These are phyloP conservation scores for Striga asiatica DNA, from an alignment of 257 asterid genomes.

Conservation along the genomic window DNA sequence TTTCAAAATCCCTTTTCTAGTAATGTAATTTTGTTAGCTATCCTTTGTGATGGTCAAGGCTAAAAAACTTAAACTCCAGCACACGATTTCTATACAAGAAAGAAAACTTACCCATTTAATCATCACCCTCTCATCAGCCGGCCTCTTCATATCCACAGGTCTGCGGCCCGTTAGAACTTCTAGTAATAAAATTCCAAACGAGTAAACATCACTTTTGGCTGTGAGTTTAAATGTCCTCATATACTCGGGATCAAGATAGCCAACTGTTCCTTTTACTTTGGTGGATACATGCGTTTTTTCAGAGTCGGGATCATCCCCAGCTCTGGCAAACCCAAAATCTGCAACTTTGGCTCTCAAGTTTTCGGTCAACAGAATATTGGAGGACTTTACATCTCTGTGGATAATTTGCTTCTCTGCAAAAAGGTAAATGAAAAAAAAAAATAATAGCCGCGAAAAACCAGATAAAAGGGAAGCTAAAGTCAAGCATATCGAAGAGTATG, in stretches of 20 bases:
- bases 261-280: constrained; percentile 93
- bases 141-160: constrained; percentile 73
- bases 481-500: background rate
- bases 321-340: constrained; percentile 90
- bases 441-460: constrained; percentile 3
- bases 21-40: no score
- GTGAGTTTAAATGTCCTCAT: constrained; percentile 90
- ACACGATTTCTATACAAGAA: background rate
- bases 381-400: constrained; percentile 96
- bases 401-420: constrained; percentile 87
- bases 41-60: no score
- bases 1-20: no score
- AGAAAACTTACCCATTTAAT: constrained; percentile 75
- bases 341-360: constrained; percentile 91
- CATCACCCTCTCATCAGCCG: constrained; percentile 68
- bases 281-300: constrained; percentile 77
- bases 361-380: constrained; percentile 87
- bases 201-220: constrained; percentile 83
- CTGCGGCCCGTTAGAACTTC: constrained; percentile 89
- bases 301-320: constrained; percentile 67
- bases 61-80: background rate
- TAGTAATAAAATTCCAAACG: constrained; percentile 75
- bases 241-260: constrained; percentile 96
- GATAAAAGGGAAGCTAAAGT: background rate
- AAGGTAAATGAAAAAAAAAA: background rate